Evolutionary conservation across 768 basidiomycete species (phyloP).

Genomic region (Leccinum fibrillosum): DNA sequence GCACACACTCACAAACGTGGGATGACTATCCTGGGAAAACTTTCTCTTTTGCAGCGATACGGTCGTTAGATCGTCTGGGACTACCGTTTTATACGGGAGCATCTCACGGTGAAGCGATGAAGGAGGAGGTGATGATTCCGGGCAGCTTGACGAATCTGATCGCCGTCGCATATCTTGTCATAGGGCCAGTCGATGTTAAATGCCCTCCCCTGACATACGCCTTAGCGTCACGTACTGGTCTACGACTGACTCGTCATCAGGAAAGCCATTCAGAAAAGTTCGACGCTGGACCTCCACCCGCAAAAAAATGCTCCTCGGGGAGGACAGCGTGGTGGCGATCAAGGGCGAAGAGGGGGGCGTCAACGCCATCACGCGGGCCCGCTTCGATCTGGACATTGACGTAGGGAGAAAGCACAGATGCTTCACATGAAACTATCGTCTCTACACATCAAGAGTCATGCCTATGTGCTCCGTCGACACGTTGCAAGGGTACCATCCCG

Average conservation of each 20-base stretch:
- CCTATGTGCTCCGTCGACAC: no score
- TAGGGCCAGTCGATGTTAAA: slow-evolving; percentile 8
- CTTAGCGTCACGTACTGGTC: slow-evolving; percentile 17
- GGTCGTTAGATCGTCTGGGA: slow-evolving; percentile 13
- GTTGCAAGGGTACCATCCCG: no score
- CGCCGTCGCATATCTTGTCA: slow-evolving; percentile 15
- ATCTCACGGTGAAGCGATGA: slow-evolving; percentile 17
- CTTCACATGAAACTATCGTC: slow-evolving; percentile 76
- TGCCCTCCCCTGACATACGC: slow-evolving; percentile 1
- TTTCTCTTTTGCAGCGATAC: no score
- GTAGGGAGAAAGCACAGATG: neutral
- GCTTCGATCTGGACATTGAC: slow-evolving; percentile 19
- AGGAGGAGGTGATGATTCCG: slow-evolving; percentile 6
- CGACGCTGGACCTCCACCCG: slow-evolving; percentile 17
- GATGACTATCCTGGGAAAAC: no score
- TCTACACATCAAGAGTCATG: no score
- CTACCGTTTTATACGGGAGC: slow-evolving; percentile 15
- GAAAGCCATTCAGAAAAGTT: slow-evolving; percentile 8
- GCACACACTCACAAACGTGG: slow-evolving; percentile 16
- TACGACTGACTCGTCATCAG: slow-evolving; percentile 27
- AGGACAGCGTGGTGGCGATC: slow-evolving; percentile 21
- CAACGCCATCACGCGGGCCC: slow-evolving; percentile 25
- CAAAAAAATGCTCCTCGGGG: slow-evolving; percentile 20
- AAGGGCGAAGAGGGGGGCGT: slow-evolving; percentile 25
- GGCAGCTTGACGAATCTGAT: slow-evolving; percentile 22